Evolutionary conservation across 169 alveolate genomes (phyloP).

Genomic region (Eimeria brunetti): DNA sequence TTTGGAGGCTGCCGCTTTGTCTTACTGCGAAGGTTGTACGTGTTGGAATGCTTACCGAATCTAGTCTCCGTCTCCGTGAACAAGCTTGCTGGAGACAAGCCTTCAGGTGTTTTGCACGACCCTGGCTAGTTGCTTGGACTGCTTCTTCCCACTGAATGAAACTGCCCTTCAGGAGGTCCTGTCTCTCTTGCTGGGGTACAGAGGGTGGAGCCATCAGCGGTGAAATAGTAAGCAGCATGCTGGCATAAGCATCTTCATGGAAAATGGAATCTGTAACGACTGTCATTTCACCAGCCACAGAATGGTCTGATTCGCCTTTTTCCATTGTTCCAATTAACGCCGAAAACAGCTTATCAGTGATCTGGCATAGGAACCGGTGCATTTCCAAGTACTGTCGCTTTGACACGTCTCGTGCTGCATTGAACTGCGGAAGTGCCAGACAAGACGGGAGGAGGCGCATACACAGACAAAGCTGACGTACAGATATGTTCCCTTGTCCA

Average conservation of each 20-base stretch:
- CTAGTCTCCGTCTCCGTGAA: constrained; percentile 11
- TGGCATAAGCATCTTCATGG: neutral
- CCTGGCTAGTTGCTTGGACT: neutral
- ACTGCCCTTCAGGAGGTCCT: constrained; percentile 1
- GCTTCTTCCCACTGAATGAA: constrained; percentile 39
- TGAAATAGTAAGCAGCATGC: neutral
- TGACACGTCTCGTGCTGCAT: neutral
- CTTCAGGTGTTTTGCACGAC: neutral
- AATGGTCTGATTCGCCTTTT: neutral
- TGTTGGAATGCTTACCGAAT: constrained; percentile 7
- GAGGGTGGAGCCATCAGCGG: constrained; percentile 59
- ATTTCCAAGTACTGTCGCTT: constrained; percentile 30
- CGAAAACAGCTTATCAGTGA: constrained; percentile 35
- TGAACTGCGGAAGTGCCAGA: neutral
- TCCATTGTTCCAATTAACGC: neutral
- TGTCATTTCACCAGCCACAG: neutral
- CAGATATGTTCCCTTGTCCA: neutral
- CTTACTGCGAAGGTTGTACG: neutral
- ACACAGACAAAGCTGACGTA: neutral
- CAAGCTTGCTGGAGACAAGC: neutral
- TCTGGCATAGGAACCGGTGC: constrained; percentile 36
- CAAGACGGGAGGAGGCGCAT: neutral
- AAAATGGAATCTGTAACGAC: neutral
- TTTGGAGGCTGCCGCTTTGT: neutral
- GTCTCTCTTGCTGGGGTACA: neutral